Percentiles rank a stretch among this genome's conserved stretches.
Evolutionary conservation across 306 rosid species (phyloP).

Genomic region (Rubus parviflorus): DNA sequence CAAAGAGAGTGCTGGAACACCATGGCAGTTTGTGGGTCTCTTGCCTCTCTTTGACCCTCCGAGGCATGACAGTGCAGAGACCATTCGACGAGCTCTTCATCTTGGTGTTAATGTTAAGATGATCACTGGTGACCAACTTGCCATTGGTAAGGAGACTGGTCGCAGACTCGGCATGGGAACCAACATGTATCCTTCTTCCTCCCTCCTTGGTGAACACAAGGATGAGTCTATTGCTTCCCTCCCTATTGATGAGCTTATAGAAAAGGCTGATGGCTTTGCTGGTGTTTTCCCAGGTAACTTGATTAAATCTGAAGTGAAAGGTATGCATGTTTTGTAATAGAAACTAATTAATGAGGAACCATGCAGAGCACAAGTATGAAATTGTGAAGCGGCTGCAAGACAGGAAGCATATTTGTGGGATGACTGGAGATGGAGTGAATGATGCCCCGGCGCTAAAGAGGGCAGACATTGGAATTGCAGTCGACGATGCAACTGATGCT

Average conservation of each 20-base stretch:
- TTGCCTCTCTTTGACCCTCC: slow-evolving; percentile 97
- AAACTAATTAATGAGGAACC: slow-evolving; percentile 14
- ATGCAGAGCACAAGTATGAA: slow-evolving; percentile 86
- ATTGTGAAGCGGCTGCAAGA: slow-evolving; percentile 83
- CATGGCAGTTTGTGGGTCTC: slow-evolving; percentile 82
- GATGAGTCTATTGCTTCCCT: slow-evolving; percentile 53
- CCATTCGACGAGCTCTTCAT: slow-evolving; percentile 71
- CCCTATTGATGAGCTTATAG: slow-evolving; percentile 85
- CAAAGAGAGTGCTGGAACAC: slow-evolving; percentile 74
- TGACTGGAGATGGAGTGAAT: slow-evolving; percentile 97
- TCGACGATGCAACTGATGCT: slow-evolving; percentile 94
- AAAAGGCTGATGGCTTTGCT: slow-evolving; percentile 94
- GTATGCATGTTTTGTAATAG: not conserved
- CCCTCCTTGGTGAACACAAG: slow-evolving; percentile 80
- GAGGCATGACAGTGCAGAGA: slow-evolving; percentile 95
- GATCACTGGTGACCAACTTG: slow-evolving; percentile 94
- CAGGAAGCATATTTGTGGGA: slow-evolving; percentile 77
- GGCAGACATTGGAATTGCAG: slow-evolving; percentile 93
- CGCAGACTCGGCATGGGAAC: slow-evolving; percentile 98
- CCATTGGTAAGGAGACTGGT: slow-evolving; percentile 89
- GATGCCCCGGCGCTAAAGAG: slow-evolving; percentile 89
- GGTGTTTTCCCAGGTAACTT: slow-evolving; percentile 86
- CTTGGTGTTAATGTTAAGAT: slow-evolving; percentile 93
- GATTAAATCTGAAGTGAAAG: not conserved
- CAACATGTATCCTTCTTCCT: slow-evolving; percentile 95